Evolutionary conservation across 768 basidiomycete genomes (phyloP), one percentile per base, ranked within the genome.

Genomic region (Suillus tomentosus): DNA sequence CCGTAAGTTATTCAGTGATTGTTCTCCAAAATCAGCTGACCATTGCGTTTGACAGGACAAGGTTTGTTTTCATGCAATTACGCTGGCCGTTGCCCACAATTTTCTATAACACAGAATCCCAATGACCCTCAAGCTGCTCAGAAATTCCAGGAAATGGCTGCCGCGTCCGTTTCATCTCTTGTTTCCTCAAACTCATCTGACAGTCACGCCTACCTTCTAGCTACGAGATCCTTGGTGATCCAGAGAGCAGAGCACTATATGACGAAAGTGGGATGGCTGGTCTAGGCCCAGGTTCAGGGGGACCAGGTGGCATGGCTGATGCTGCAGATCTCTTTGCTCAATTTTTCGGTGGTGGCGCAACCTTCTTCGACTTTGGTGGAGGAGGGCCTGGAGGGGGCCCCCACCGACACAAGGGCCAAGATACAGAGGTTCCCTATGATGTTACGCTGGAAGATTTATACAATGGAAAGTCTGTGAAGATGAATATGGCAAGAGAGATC

Each of bases 381-480:
- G 84, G 82, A 69, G 79, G 80, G 19, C 71, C 76, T 54, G 82
- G 87, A 59, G 84, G 82, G 69, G 79, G 80, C 19, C 71, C 75
- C 60, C 77, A 80, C 65, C 78, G 81, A 67, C 78, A 84, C 67
- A 87, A 85, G 69, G 90, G 90, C 17, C 82, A 90, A 68, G 88
- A 95, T 73, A 85, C 89, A 24, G 80, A 88, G 54, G 87, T 94
- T 67, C 85, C 88, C 4, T 91, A 96, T 73, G 84, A 92, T 47
- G 92, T 96, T 61, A 90, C 92, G 5, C 82, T 99, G 37, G 96
- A 97, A 76, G 96, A 99, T 74, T 79, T 96, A 24, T 98, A 94
- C 77, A 92, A 90, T 63, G 96, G 96, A 37, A 96, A 95, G 77
- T 85, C 84, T 11, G 89, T 95, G 63, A 92, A 89, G 73, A 87